Conservation (phyloP, 257 asterid genomes). For the Nicotiana sylvestris region DNA sequence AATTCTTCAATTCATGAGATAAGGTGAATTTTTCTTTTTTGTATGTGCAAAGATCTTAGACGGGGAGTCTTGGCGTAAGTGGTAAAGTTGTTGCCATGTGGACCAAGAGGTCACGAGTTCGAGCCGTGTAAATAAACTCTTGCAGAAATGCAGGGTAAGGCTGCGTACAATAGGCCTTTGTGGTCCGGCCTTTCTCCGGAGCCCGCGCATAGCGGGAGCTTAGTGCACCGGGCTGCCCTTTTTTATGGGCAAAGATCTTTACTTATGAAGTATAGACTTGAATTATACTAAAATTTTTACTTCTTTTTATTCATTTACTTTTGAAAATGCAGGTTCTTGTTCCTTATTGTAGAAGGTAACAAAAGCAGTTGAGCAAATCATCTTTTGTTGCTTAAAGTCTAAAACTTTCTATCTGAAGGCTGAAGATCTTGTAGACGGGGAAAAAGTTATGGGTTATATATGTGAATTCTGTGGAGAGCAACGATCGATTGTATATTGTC, state of each 20-base stretch:
- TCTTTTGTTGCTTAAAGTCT: not conserved
- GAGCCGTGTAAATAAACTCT: too few relatives aligned
- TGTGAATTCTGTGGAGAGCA: conserved; percentile 87
- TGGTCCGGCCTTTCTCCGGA: too few relatives aligned
- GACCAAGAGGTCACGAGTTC: too few relatives aligned
- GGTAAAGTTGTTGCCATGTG: too few relatives aligned
- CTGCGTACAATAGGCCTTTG: too few relatives aligned
- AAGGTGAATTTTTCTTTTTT: not conserved
- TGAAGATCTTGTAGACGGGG: conserved; percentile 7
- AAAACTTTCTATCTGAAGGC: conserved; percentile 3
- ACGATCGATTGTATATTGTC: conserved; percentile 70
- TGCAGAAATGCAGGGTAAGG: too few relatives aligned
- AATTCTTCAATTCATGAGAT: not conserved
- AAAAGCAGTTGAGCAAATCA: not conserved
- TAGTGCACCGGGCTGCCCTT: not conserved
- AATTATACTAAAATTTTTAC: not conserved
- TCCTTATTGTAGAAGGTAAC: not conserved
- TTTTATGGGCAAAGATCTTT: not conserved
- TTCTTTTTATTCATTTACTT: not conserved
- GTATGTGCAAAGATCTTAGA: not conserved
- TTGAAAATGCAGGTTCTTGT: not conserved
- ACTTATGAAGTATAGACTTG: not conserved
- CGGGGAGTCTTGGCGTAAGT: too few relatives aligned
- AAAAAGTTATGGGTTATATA: conserved; percentile 55
- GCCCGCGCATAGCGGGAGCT: too few relatives aligned